Evolutionary conservation across 495 filamentous ascomycete genomes (phyloP), one percentile per base, ranked within the genome.

Genomic region (Stereocaulon alpinum): DNA sequence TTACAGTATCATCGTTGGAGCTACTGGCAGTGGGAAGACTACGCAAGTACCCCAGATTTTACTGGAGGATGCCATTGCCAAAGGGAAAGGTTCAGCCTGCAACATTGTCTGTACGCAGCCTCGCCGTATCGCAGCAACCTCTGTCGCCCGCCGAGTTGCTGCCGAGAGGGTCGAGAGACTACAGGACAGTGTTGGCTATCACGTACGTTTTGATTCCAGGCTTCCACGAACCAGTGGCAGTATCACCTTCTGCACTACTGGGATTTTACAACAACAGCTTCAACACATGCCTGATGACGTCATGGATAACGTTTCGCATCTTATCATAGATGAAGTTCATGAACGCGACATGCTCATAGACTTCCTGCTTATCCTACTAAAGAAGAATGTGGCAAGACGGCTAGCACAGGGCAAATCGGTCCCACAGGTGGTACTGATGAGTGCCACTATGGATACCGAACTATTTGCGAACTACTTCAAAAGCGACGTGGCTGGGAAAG

Each of bases 251-350:
- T 83, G 82, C 66, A 84, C 81, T 6, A 78, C 77, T 2, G 82
- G 81, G 40, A 77, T 82, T 40, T 63, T 82, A 20, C 68, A 82
- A 29, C 74, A 76, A 53, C 72, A 77, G 52, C 61, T 83, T 12
- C 76, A 80, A 58, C 64, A 70, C 53, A 61, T 64, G 29, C 64
- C 69, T 27, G 74, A 77, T 47, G 61, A 69, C 15, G 61, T 72
- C 9, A 61, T 83, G 48, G 70, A 76, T 44, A 65, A 64, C 12
- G 64, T 74, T 40, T 77, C 80, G 6, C 79, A 84, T 59, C 67
- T 84, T 18, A 70, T 84, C 34, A 76, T 84, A 55, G 81, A 84
- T 56, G 82, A 84, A 68, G 80, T 83, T 40, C 82, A 84, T 65
- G 81, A 83, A 61, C 74, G 81, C 55, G 76, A 80, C 62, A 72